These are phyloP conservation scores for Candida ascalaphidarum DNA, from an alignment of 805 yeast genomes.

Conservation along the genomic window DNA sequence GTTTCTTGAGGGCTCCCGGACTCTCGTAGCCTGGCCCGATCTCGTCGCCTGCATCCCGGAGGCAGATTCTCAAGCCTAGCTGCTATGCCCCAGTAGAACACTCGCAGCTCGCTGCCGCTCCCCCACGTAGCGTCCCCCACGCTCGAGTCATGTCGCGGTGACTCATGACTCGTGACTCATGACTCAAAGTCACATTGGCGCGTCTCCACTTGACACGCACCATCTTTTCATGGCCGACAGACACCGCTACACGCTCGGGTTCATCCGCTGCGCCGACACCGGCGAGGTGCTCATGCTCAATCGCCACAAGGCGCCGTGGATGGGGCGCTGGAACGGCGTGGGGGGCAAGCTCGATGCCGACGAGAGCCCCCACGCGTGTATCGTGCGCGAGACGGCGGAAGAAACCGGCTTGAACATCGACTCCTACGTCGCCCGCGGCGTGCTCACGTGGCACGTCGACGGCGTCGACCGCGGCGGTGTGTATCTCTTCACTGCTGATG, in stretches of 20 bases:
- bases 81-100: too few species aligned
- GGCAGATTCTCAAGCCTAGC: too few species aligned
- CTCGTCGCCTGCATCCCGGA: too few species aligned
- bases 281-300: constrained; percentile 26
- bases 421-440: constrained; percentile 23
- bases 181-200: too few species aligned
- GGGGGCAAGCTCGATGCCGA: constrained; percentile 31
- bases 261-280: constrained; percentile 19
- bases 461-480: constrained; percentile 24
- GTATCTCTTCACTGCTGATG: constrained; percentile 30
- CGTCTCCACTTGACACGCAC: too few species aligned
- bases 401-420: constrained; percentile 29
- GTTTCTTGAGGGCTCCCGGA: too few species aligned
- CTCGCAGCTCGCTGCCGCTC: too few species aligned
- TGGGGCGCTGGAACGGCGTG: constrained; percentile 42
- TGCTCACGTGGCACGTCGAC: constrained; percentile 23
- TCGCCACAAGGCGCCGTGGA: constrained; percentile 36
- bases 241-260: constrained; percentile 16
- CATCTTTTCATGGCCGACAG: too few species aligned
- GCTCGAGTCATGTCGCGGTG: too few species aligned
- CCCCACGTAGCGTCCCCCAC: too few species aligned
- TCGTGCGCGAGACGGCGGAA: constrained; percentile 31
- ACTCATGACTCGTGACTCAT: too few species aligned
- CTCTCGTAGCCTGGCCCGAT: too few species aligned
- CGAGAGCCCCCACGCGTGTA: constrained; percentile 31